phyloP scores from a whole-genome alignment of 805 yeast species.

The Saccharomycopsis sp. region DNA sequence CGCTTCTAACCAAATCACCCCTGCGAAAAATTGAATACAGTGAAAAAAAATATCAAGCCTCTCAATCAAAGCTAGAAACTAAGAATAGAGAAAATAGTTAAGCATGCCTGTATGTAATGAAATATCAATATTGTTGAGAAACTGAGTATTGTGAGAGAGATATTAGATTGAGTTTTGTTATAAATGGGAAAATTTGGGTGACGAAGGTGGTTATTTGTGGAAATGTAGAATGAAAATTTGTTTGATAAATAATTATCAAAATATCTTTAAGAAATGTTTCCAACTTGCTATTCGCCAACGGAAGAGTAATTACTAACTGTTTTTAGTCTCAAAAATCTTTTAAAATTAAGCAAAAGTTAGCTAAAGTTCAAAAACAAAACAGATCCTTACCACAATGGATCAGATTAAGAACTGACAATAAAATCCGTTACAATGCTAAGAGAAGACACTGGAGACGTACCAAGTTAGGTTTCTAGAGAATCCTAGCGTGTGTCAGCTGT shows the following conservation, averaged over 20 bases:
- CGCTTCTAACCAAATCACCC: not conserved
- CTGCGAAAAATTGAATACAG: too few species aligned
- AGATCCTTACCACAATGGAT: conserved; percentile 99
- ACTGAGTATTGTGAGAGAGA: too few species aligned
- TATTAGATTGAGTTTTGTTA: conserved; percentile 4
- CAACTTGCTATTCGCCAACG: not conserved
- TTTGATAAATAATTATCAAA: too few species aligned
- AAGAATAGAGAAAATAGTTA: conserved; percentile 16
- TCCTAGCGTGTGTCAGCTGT: too few species aligned
- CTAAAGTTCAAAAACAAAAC: conserved; percentile 98
- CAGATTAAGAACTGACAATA: conserved; percentile 97
- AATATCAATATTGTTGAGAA: too few species aligned
- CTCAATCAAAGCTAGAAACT: too few species aligned
- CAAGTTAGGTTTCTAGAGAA: conserved; percentile 85
- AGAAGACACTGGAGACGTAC: conserved; percentile 99
- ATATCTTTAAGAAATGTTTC: not conserved
- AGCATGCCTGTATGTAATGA: conserved; percentile 37
- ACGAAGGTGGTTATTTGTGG: not conserved
- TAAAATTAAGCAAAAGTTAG: conserved; percentile 96
- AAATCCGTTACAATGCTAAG: conserved; percentile 98
- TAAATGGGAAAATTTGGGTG: not conserved
- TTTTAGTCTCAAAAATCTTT: conserved; percentile 85
- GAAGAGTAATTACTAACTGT: conserved; percentile 13
- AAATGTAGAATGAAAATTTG: too few species aligned
- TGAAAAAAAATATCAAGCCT: too few species aligned